Conservation (phyloP, 306 rosid species). For the Rosa chinensis region DNA sequence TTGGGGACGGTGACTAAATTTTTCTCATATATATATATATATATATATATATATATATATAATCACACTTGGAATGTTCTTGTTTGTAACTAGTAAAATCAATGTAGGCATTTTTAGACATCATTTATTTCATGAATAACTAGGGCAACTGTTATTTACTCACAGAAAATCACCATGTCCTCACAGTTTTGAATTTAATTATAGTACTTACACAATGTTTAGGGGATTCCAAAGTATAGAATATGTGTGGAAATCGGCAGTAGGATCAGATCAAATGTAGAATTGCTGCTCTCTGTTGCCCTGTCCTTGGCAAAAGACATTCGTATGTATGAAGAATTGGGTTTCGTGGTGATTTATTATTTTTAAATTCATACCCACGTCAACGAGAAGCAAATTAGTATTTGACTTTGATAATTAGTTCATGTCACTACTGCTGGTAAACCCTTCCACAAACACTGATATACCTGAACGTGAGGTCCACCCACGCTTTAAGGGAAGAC, state of each 20-base stretch:
- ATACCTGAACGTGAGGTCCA: constrained; percentile 15
- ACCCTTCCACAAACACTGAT: background rate
- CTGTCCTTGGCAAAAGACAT: constrained; percentile 37
- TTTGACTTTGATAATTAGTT: background rate
- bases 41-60: no score
- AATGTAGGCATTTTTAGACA: no score
- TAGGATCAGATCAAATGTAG: constrained; percentile 43
- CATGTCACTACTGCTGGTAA: background rate
- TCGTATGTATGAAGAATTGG: constrained; percentile 1
- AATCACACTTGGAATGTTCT: no score
- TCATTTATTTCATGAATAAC: no score
- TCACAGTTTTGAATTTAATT: no score
- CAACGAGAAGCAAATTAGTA: background rate
- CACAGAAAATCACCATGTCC: no score
- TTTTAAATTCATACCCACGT: background rate
- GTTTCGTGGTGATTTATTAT: background rate
- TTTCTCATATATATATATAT: no score
- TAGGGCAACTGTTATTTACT: no score
- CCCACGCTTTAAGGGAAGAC: background rate
- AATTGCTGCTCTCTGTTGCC: constrained; percentile 41
- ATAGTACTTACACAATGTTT: constrained; percentile 30
- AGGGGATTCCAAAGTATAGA: constrained; percentile 38
- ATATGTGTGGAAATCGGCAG: constrained; percentile 40
- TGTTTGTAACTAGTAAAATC: no score
- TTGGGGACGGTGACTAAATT: no score